Evolutionary conservation across 176 grass and related monocot genomes (phyloP), one percentile per base, ranked within the genome.

Genomic region (Phoenix roebelenii): DNA sequence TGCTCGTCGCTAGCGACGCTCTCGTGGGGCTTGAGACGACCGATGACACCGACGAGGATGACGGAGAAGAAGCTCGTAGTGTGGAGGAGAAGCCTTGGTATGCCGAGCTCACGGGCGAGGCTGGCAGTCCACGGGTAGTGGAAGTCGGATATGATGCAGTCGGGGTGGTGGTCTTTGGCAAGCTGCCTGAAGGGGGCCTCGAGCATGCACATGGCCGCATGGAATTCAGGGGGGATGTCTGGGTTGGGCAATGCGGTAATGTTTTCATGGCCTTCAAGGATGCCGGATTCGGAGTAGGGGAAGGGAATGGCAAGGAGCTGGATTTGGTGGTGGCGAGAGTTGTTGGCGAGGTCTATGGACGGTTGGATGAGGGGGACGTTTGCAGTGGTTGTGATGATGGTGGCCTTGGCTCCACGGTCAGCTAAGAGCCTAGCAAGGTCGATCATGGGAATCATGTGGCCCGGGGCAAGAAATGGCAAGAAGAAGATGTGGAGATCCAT

Each of bases 301-400:
- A 20, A 20, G 20, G 20, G 20, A 20, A 20, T 20, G 20, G 20
- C 20, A 20, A 20, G 20, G 87, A 86, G 52, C 0, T 55, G 64
- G 22, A 72, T 73, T 7, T 35, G 76, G 19, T 44, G 26, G 15
- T 48, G 60, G 35, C 22, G 51, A 16, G 22, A 48, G 1, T 19
- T 56, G n/a, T 92, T 92, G 51, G 74, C 68, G 23, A 55, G 54
- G 74, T 84, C 70, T 4, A 93, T 30, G 2, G 71, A 64, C 2
- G 83, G 69, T 30, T 73, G 65, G 49, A 87, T 72, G 24, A 29
- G 24, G 25, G 57, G 49, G 52, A 76, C 62, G 61, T 87, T 87
- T 17, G 19, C 66, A 0, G 80, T 62, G 18, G 83, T 93, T 29
- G 83, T 87, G 67, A 93, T 20, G 20, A 20, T 20, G 20, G 20